These are phyloP conservation scores for Candida schatavii DNA, from an alignment of 805 yeast species.

Conservation along the genomic window DNA sequence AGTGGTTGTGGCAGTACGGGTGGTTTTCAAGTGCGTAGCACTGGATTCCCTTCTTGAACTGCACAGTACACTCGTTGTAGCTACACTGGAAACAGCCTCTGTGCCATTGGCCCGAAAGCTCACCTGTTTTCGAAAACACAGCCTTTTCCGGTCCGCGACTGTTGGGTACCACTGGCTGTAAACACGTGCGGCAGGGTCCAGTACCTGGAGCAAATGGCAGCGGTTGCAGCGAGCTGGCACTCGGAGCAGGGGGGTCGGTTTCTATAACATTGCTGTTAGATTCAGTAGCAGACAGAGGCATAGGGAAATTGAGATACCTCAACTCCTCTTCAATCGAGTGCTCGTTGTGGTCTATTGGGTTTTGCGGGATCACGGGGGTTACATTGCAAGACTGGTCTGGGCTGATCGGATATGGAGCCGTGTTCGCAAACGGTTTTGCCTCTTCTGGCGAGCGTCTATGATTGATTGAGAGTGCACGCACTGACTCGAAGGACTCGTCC, in stretches of 20 bases:
- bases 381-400: not conserved
- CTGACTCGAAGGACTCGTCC: not conserved
- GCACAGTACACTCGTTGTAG: constrained; percentile 47
- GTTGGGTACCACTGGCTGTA: constrained; percentile 42
- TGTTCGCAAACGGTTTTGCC: not conserved
- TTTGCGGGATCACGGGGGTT: constrained; percentile 18
- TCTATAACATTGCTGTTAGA: no score
- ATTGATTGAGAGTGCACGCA: constrained; percentile 1
- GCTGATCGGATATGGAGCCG: constrained; percentile 1
- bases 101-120: constrained; percentile 92
- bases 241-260: not conserved
- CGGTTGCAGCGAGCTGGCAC: constrained; percentile 23
- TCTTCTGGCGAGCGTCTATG: not conserved
- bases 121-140: constrained; percentile 83
- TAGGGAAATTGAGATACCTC: constrained; percentile 24
- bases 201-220: no score
- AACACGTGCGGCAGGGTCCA: constrained; percentile 83
- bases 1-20: constrained; percentile 80
- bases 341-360: constrained; percentile 35
- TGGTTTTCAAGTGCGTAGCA: constrained; percentile 76
- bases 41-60: constrained; percentile 57
- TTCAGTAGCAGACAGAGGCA: constrained; percentile 1
- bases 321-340: constrained; percentile 33
- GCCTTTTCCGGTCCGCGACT: constrained; percentile 48
- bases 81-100: constrained; percentile 77